Conservation (phyloP, 371 early-diverging fungal genomes). For the Syncephalastrum sp. region DNA sequence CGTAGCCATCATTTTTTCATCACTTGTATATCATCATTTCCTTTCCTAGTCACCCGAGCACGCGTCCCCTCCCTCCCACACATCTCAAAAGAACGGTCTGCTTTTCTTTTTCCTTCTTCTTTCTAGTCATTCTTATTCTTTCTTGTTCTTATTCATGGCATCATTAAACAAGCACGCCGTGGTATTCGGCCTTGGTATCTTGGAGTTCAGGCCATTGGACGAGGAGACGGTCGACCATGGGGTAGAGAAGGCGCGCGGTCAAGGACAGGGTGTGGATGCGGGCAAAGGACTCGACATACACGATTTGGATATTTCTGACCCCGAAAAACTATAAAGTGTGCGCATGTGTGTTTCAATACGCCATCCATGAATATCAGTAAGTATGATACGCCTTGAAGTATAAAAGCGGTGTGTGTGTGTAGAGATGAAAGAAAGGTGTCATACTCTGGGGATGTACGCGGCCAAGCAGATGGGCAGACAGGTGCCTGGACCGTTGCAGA, state of each 20-base stretch:
- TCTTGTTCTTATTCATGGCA: neutral
- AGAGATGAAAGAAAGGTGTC: constrained; percentile 1
- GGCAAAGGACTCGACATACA: constrained; percentile 93
- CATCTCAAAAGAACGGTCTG: neutral
- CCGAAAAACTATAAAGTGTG: constrained; percentile 52
- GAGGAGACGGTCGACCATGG: constrained; percentile 78
- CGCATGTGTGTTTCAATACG: neutral
- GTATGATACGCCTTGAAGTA: too few relatives aligned
- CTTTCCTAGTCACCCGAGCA: neutral
- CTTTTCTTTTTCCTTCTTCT: neutral
- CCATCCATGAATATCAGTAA: too few relatives aligned
- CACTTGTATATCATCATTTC: constrained; percentile 1
- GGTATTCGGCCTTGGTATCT: constrained; percentile 69
- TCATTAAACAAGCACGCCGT: constrained; percentile 70
- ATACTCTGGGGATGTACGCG: constrained; percentile 62
- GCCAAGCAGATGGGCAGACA: constrained; percentile 78
- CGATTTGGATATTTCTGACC: constrained; percentile 56
- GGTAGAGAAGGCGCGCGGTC: constrained; percentile 81
- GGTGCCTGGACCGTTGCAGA: constrained; percentile 96
- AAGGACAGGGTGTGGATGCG: constrained; percentile 82
- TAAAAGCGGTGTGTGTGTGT: too few relatives aligned
- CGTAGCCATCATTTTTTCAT: neutral
- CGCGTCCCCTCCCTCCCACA: neutral
- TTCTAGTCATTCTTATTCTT: neutral
- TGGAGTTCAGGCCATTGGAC: constrained; percentile 88